Evolutionary conservation across 1,139 yeast genomes (phyloP), one percentile per base, ranked within the genome.

Genomic region (Hanseniaspora uvarum): DNA sequence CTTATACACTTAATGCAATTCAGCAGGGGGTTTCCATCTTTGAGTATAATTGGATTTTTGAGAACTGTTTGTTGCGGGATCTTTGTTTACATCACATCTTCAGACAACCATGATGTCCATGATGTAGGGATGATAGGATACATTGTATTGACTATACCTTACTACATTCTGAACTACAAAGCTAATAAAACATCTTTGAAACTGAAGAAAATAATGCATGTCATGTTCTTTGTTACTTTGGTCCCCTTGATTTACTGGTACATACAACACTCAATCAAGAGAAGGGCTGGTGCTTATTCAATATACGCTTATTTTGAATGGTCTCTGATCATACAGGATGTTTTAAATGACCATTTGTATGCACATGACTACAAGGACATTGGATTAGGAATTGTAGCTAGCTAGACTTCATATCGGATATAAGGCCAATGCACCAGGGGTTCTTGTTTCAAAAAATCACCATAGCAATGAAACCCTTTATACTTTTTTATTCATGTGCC

Each of bases 51-150:
- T 2, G 98, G 98, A 11, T 57, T 85, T 1, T 56, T 85, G 23
- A 78, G 98, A 68, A 92, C 98, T 0, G 77, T 92, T 56, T 83
- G 96, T 1, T 92, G 98, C 64, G 98, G 98, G 61, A 97, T 97
- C 12, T 92, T 97, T 97, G 95, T 94, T 16, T 92, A 92, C 65
- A 84, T 92, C 59, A 92, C 98, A 1, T 86, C 95, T 10, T 87
- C 97, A 0, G 98, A 92, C 66, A 96, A 92, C 66, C 98, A 89
- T 63, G 96, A 89, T 69, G 83, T 84, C 73, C 98, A 92, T 66
- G 97, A 92, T 64, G 80, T 92, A 53, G 89, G 89, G 67, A 92
- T 92, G 98, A 87, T 92, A 59, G 67, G 83, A 37, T 92, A 92
- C 69, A 83, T 92, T 58, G 77, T 88, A 1, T 74, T 92, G 61